Evolutionary conservation across 2,329 filamentous ascomycete species (phyloP), one percentile per base, ranked within the genome.

Genomic region (Pyricularia pennisetigena): DNA sequence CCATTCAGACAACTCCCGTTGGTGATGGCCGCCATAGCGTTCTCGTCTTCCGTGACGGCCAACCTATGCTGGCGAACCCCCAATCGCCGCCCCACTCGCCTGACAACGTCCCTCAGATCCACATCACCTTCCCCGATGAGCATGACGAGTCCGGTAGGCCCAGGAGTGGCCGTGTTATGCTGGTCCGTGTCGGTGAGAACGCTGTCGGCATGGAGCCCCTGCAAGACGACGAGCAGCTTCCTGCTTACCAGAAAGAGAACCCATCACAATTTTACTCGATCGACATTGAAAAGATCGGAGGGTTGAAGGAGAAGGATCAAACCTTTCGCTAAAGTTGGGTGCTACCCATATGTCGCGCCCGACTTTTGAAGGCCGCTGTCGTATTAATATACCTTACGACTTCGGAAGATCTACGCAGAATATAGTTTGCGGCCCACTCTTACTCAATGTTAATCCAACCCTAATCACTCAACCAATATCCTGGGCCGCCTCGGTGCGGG

Each of bases 51-150:
- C 89, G 92, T 78, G 93, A 95, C 79, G 88, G 90, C 71, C 80
- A 84, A 76, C 88, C 88, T 72, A 88, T 96, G 80, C 87, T 94
- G 72, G 85, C 88, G 71, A 91, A 91, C 79, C 90, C 91, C 35
- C 83, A 85, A 70, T 90, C 88, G 71, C 90, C 92, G 20, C 91
- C 94, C 26, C 82, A 90, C 74, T 92, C 90, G 64, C 90, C 91
- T n/a, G 92, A 87, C 78, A 90, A 91, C 72, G 86, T 98, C 30
- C 95, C 95, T 24, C 92, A 98, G 81, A 99, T 99, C 75, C 93
- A 94, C 79, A 97, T 99, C 79, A 98, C 95, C 49, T 98, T 99
- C 83, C 95, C 95, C 20, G 92, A 96, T 74, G 95, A 98, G 82
- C 90, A 96, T 73, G 94, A 97, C 76, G 91, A 93, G 72, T 82